Conservation (phyloP, 2,329 filamentous ascomycete species). For the Exophiala bonariae region DNA sequence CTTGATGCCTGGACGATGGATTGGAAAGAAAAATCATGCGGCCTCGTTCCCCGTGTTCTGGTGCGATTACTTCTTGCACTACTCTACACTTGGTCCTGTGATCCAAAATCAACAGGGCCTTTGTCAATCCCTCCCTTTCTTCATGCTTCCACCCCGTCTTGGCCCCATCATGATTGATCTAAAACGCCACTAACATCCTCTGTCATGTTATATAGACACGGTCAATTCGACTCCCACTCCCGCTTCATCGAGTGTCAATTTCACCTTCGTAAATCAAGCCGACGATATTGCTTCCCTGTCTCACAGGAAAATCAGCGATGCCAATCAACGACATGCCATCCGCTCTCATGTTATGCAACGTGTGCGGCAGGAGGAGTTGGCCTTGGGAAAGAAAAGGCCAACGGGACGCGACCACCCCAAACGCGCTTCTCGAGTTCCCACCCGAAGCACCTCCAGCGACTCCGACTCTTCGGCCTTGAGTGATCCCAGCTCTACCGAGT, state of each 20-base stretch:
- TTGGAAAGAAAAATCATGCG: too few species aligned
- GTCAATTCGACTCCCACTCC: slow-evolving; percentile 26
- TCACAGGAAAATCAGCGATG: slow-evolving; percentile 40
- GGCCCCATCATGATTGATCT: too few species aligned
- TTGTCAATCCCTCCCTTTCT: too few species aligned
- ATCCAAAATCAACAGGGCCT: too few species aligned
- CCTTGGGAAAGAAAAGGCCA: slow-evolving; percentile 38
- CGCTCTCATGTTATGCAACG: slow-evolving; percentile 46
- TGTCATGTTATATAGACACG: background rate
- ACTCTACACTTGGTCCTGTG: too few species aligned
- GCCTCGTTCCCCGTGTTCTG: too few species aligned
- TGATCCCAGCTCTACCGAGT: too few species aligned
- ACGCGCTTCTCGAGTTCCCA: slow-evolving; percentile 3
- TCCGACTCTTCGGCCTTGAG: slow-evolving; percentile 10
- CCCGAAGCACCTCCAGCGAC: slow-evolving; percentile 7
- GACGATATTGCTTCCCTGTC: slow-evolving; percentile 34
- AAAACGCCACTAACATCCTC: slow-evolving; percentile 2
- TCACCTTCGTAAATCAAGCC: slow-evolving; percentile 44
- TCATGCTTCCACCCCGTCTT: too few species aligned
- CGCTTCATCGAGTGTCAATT: slow-evolving; percentile 24
- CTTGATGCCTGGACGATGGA: too few species aligned
- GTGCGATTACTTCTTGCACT: too few species aligned
- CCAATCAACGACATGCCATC: slow-evolving; percentile 40
- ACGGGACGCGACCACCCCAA: slow-evolving; percentile 30
- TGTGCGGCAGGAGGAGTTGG: slow-evolving; percentile 41